A percentile compares a stretch with the other conserved stretches of the same genome.
Conservation (phyloP, 2,329 filamentous ascomycete genomes). For the Tothia fuscella region DNA sequence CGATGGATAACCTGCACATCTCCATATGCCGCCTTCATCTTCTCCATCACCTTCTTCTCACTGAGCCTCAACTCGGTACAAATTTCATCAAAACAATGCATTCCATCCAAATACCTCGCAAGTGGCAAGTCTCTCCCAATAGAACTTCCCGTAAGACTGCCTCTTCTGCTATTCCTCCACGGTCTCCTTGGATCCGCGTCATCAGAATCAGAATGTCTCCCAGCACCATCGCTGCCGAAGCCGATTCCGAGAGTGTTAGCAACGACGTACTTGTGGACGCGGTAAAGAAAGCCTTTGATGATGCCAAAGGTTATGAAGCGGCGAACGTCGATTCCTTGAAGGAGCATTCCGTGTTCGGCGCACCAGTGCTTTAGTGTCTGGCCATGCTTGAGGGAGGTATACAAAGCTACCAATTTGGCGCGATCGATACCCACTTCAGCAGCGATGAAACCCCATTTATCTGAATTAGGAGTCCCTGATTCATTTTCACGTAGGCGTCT, state of each 20-base stretch:
- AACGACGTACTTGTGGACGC: constrained; percentile 83
- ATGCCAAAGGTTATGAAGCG: constrained; percentile 91
- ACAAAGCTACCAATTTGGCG: constrained; percentile 59
- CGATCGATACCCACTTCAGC: constrained; percentile 12
- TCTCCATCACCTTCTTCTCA: constrained; percentile 58
- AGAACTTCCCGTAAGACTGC: constrained; percentile 10
- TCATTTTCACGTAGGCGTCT: constrained; percentile 5
- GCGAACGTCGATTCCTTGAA: constrained; percentile 72
- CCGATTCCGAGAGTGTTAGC: constrained; percentile 21
- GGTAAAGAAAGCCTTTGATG: constrained; percentile 88
- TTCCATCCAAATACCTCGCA: constrained; percentile 59
- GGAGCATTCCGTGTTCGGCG: constrained; percentile 56
- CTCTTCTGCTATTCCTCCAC: constrained; percentile 6
- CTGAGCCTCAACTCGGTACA: constrained; percentile 62
- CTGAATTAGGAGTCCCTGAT: background rate
- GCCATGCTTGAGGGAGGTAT: constrained; percentile 72
- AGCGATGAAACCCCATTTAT: constrained; percentile 7
- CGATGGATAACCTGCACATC: too few relatives aligned
- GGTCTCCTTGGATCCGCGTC: background rate
- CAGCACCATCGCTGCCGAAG: background rate
- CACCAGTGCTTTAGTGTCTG: constrained; percentile 83
- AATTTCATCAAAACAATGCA: constrained; percentile 70
- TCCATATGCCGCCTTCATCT: too few relatives aligned
- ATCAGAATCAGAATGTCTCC: background rate
- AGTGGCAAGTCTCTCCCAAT: constrained; percentile 31